Evolutionary conservation across 164 flowering plant species (phyloP), one percentile per base, ranked within the genome.

Genomic region (Taxillus chinensis): DNA sequence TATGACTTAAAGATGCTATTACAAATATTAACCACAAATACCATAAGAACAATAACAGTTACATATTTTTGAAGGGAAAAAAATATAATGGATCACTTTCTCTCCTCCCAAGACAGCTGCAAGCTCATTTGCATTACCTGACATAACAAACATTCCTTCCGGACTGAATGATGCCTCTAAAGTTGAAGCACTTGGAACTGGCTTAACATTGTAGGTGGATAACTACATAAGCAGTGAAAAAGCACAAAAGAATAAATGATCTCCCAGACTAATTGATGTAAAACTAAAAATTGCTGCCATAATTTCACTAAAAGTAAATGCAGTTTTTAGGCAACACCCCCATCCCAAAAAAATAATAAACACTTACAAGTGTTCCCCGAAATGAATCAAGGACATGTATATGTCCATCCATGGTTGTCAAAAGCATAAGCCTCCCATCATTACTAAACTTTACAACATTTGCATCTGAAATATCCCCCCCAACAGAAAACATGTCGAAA

Each of bases 121-220:
- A 43, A 43, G 10, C 7, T 14, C 13, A 48, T 14, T 58, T 5
- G 45, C 39, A 39, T 60, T 72, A 90, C 99, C 97, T 85, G 99
- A 91, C 65, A 95, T 73, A 42, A 89, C 93, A 80, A 81, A 91
- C 84, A 76, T 82, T 77, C 99, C 99, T 60, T 95, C 99, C 7
- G 99, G 99, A 62, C 92, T 95, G 79, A 95, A 95, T 67, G 96
- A 89, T 63, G 97, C 99, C 77, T 95, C 99, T 78, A 95, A 69
- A 16, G 97, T 95, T 14, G 89, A 83, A 62, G 70, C 72, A 63
- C 74, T 74, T 15, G 93, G 80, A 66, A 89, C 92, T 42, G 97
- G 93, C 77, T 86, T 86, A 43, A 91, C 99, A 67, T 78, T 95
- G 66, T 71, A 89, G 17, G 92, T 86, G 52, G 85, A 77, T 55